Evolutionary conservation across 805 yeast genomes (phyloP).

Genomic region (Lipomyces anomalus): DNA sequence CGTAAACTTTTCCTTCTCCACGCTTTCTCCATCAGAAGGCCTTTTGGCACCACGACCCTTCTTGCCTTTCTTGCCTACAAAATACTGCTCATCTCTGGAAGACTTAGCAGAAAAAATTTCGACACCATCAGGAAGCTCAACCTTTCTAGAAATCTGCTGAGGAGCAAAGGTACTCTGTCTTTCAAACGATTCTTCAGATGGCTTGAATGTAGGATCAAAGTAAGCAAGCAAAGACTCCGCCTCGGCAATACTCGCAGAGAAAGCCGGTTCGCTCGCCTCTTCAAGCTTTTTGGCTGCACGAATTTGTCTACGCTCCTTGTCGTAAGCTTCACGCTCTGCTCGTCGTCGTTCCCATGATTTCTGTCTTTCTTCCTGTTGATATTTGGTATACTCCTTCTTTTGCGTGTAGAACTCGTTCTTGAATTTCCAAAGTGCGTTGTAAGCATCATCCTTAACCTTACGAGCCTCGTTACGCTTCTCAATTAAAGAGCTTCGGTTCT

Average conservation of each 20-base stretch:
- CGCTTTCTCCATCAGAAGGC: too few species aligned
- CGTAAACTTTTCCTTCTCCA: slow-evolving; percentile 45
- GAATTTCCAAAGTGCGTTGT: slow-evolving; percentile 54
- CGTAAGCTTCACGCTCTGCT: slow-evolving; percentile 46
- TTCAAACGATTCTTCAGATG: slow-evolving; percentile 28
- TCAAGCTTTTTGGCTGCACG: slow-evolving; percentile 66
- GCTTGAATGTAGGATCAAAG: slow-evolving; percentile 75
- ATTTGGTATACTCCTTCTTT: slow-evolving; percentile 60
- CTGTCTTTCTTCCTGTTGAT: slow-evolving; percentile 61
- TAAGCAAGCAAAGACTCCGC: slow-evolving; percentile 65
- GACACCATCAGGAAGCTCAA: slow-evolving; percentile 36
- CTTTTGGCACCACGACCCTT: slow-evolving; percentile 34
- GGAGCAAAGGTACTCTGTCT: slow-evolving; percentile 12
- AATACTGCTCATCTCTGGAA: slow-evolving; percentile 54
- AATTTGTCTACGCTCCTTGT: slow-evolving; percentile 44
- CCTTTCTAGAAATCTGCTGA: slow-evolving; percentile 25
- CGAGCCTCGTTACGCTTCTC: slow-evolving; percentile 62
- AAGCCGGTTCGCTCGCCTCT: slow-evolving; percentile 74
- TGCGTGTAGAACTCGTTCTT: slow-evolving; percentile 70
- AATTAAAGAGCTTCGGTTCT: slow-evolving; percentile 59
- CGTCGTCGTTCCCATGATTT: slow-evolving; percentile 52
- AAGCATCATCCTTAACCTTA: slow-evolving; percentile 63
- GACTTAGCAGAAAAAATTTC: slow-evolving; percentile 59
- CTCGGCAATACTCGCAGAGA: slow-evolving; percentile 65
- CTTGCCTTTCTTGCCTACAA: slow-evolving; percentile 40